A percentile compares a stretch with the other conserved stretches of the same genome.
phyloP scores from a whole-genome alignment of 768 basidiomycete genomes.

The Lyophyllum semitale region DNA sequence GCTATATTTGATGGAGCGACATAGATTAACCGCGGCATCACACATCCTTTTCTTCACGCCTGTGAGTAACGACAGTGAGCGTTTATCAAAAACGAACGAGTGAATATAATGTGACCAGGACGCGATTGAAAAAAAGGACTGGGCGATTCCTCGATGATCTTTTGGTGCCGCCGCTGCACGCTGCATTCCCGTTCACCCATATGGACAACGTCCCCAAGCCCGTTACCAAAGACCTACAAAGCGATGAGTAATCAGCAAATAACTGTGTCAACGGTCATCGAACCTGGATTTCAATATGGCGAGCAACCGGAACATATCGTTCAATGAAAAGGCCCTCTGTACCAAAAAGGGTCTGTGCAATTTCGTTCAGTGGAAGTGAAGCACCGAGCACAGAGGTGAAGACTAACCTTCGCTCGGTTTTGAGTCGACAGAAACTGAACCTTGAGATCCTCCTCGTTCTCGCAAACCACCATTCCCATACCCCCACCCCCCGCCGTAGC shows the following conservation, averaged over 20 bases:
- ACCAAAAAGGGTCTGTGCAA: slow-evolving; percentile 45
- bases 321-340: slow-evolving; percentile 60
- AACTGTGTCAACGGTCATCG: background rate
- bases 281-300: slow-evolving; percentile 72
- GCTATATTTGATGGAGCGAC: slow-evolving; percentile 50
- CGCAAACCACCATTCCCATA: slow-evolving; percentile 63
- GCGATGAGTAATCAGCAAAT: background rate
- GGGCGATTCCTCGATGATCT: slow-evolving; percentile 71
- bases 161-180: slow-evolving; percentile 69
- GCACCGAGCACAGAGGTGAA: background rate
- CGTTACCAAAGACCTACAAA: slow-evolving; percentile 67
- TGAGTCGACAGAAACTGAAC: slow-evolving; percentile 36
- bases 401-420: slow-evolving; percentile 45
- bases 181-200: slow-evolving; percentile 75
- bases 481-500: slow-evolving; percentile 73
- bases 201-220: slow-evolving; percentile 55
- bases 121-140: slow-evolving; percentile 54
- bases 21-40: slow-evolving; percentile 52
- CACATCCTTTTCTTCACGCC: slow-evolving; percentile 50
- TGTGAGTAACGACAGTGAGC: slow-evolving; percentile 15
- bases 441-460: slow-evolving; percentile 36
- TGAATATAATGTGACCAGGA: slow-evolving; percentile 35
- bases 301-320: slow-evolving; percentile 51
- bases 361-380: background rate
- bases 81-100: background rate